Evolutionary conservation across 768 basidiomycete genomes (phyloP), one percentile per base, ranked within the genome.

Genomic region (Sarcodon sp.): DNA sequence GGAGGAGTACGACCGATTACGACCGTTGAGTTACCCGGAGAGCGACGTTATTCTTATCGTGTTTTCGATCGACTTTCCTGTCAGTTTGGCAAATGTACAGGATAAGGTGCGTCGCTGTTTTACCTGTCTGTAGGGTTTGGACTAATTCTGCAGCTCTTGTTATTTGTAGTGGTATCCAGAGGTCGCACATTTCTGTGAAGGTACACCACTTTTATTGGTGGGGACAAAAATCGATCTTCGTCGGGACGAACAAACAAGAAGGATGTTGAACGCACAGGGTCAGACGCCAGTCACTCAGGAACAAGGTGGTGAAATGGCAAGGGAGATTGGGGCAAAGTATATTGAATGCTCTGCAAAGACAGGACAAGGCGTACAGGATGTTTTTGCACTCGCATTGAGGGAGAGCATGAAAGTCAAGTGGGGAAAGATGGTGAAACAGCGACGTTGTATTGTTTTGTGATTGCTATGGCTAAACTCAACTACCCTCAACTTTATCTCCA

Each of bases 221-320:
- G 94, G 80, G 33, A 96, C 92, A 7, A 98, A 99, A 69, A 88
- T 75, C 21, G 94, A 99, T 68, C 71, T 98, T 33, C 80, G 94
- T 32, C 66, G 75, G 47, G 91, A 97, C 66, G 81, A 87, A 21
- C 78, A 84, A 54, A 89, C 90, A n/a, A 69, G 81, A 48, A 75
- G 85, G 18, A 86, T 92, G 81, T 73, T 98, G 54, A 75, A 77
- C 39, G 93, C 96, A 1, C 94, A 98, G 57, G 94, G 88, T 6
- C 80, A 80, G 54, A 66, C 69, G 16, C 87, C 96, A 5, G 77
- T 99, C 53, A 78, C 86, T 1, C 62, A 84, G 3, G 83, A 86
- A 53, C 89, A 91, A 58, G 96, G 94, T 1, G 73, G 70, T 3
- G 69, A 68, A n/a, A 84, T 94, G 21, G 94, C 94, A 21, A 79